Percentiles rank a stretch among this genome's conserved stretches.
These are phyloP conservation scores for Pestalotiopsis sp. DNA, from an alignment of 2,329 filamentous ascomycete species.

Conservation along the genomic window DNA sequence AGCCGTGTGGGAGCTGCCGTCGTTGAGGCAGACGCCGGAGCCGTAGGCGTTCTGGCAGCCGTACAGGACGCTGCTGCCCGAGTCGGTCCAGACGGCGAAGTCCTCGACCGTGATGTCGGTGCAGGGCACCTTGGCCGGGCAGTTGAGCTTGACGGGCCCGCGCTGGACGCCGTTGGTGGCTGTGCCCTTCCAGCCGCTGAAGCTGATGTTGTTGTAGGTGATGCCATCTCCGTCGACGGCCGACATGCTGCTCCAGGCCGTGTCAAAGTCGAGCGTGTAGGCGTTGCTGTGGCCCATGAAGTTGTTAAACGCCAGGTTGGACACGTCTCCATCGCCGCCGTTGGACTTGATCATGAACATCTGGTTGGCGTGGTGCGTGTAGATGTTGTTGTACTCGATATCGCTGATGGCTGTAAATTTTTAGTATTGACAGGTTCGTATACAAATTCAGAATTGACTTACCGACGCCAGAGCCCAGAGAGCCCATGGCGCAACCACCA, in stretches of 20 bases:
- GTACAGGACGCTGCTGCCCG: conserved; percentile 42
- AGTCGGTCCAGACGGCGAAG: conserved; percentile 55
- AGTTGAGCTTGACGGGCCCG: conserved; percentile 55
- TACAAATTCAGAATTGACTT: not conserved
- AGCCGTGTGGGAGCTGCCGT: conserved; percentile 14
- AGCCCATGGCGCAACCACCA: conserved; percentile 58
- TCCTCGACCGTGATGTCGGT: conserved; percentile 51
- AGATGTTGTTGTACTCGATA: conserved; percentile 58
- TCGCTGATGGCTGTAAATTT: conserved; percentile 43
- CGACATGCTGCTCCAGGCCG: conserved; percentile 50
- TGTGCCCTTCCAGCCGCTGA: conserved; percentile 59
- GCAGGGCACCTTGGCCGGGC: conserved; percentile 53
- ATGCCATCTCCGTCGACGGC: conserved; percentile 50
- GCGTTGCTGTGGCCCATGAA: conserved; percentile 64
- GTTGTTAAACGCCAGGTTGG: conserved; percentile 54
- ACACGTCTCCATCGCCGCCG: conserved; percentile 56
- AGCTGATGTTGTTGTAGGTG: conserved; percentile 52
- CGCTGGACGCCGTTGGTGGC: conserved; percentile 49
- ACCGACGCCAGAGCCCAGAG: conserved; percentile 47
- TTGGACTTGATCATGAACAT: conserved; percentile 67
- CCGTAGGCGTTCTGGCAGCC: conserved; percentile 39
- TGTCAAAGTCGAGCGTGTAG: conserved; percentile 58
- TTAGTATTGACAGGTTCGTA: not conserved
- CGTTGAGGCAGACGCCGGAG: conserved; percentile 19
- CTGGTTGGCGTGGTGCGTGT: conserved; percentile 62